Evolutionary conservation across 441 rosid species (phyloP).

Genomic region (Kokia cookei): DNA sequence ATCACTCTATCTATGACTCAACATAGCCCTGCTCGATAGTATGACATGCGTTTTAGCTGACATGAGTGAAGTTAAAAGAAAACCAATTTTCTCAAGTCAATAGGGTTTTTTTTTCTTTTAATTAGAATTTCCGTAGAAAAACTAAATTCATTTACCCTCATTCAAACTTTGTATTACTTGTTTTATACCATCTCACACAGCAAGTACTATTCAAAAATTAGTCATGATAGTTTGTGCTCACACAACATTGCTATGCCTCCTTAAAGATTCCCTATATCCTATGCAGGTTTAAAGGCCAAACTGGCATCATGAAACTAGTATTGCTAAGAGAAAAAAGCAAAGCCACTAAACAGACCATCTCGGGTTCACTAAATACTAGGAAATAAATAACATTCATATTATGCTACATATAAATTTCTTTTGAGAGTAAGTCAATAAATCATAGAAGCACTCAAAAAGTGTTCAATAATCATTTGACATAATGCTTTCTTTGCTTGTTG

Average conservation of each 20-base stretch:
- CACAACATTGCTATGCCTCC: not conserved
- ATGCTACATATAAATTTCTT: not conserved
- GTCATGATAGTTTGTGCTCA: not conserved
- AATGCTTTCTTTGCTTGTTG: not conserved
- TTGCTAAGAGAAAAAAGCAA: not conserved
- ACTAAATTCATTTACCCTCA: not conserved
- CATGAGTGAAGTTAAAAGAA: not conserved
- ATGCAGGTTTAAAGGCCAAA: not conserved
- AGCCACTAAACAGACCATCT: not conserved
- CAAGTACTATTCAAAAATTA: not conserved
- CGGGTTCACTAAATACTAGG: not conserved
- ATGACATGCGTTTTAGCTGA: not conserved
- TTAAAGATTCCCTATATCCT: not conserved
- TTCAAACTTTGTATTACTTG: not conserved
- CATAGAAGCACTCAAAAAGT: not conserved
- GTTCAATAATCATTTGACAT: not conserved
- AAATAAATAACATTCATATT: not conserved
- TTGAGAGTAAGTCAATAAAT: not conserved
- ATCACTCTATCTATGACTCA: not conserved
- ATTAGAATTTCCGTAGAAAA: not conserved
- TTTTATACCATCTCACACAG: not conserved
- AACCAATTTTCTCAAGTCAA: not conserved
- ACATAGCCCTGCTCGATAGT: not conserved
- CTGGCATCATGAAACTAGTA: not conserved
- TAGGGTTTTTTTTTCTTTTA: not conserved